A percentile compares a stretch with the other conserved stretches of the same genome.
phyloP scores from a whole-genome alignment of 306 rosid genomes.

The Quercus suber region DNA sequence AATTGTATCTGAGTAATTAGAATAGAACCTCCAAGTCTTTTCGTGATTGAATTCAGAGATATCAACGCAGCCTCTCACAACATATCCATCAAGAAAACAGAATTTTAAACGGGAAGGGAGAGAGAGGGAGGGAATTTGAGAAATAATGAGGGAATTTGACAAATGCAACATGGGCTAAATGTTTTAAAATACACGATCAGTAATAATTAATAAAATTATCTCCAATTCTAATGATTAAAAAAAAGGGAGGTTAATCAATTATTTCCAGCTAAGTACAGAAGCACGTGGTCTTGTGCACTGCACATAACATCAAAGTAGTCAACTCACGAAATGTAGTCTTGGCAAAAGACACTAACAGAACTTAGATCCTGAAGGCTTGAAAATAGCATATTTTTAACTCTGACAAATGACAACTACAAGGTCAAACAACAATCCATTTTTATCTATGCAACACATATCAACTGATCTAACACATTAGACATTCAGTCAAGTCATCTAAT shows the following conservation, averaged over 20 bases:
- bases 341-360: background rate
- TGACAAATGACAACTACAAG: background rate
- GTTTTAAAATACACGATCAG: background rate
- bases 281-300: background rate
- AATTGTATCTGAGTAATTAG: background rate
- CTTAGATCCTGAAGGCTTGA: background rate
- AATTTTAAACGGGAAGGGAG: background rate
- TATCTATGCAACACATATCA: background rate
- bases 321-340: background rate
- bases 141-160: background rate
- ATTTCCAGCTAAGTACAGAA: background rate
- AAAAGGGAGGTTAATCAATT: background rate
- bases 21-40: background rate
- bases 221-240: background rate
- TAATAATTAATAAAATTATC: background rate
- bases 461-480: too few relatives aligned
- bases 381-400: background rate
- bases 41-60: background rate
- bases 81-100: background rate
- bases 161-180: background rate
- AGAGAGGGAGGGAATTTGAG: too few relatives aligned
- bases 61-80: background rate
- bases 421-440: background rate
- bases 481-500: background rate
- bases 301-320: background rate